Conservation (phyloP, 192 early-diverging fungal genomes). For the Phlyctochytrium bullatum region DNA sequence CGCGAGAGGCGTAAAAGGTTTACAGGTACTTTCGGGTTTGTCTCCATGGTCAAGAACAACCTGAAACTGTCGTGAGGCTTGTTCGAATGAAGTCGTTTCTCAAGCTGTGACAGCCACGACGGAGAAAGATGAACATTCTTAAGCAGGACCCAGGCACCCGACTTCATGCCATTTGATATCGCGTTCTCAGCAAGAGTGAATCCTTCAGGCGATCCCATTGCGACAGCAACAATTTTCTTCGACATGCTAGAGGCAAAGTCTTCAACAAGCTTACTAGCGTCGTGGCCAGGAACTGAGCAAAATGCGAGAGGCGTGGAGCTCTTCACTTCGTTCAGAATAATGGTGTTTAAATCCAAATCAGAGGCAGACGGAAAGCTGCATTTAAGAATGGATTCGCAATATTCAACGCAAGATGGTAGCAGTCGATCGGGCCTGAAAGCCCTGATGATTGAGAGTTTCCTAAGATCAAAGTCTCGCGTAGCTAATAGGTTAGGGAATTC, state of each 20-base stretch:
- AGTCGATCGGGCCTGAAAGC: slow-evolving; percentile 87
- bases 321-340: slow-evolving; percentile 71
- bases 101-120: slow-evolving; percentile 88
- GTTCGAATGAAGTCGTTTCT: slow-evolving; percentile 88
- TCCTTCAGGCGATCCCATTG: slow-evolving; percentile 98
- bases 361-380: slow-evolving; percentile 43
- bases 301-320: slow-evolving; percentile 83
- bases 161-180: slow-evolving; percentile 76
- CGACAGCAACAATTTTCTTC: slow-evolving; percentile 72
- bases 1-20: slow-evolving; percentile 87
- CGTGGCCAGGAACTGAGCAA: slow-evolving; percentile 90
- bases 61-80: slow-evolving; percentile 84
- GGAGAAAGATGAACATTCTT: slow-evolving; percentile 99
- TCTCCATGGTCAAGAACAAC: slow-evolving; percentile 98
- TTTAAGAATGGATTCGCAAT: slow-evolving; percentile 72
- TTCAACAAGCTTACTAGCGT: slow-evolving; percentile 94
- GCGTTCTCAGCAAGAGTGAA: slow-evolving; percentile 85
- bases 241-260: slow-evolving; percentile 71
- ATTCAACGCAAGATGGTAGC: slow-evolving; percentile 64
- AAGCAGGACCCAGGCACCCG: slow-evolving; percentile 92
- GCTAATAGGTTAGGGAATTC: neutral
- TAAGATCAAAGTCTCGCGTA: slow-evolving; percentile 59
- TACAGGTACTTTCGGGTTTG: slow-evolving; percentile 91
- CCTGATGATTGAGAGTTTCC: slow-evolving; percentile 78
- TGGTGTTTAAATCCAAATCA: slow-evolving; percentile 67